Evolutionary conservation across 179 eudicot genomes (phyloP).

Genomic region (Camellia oleifera): DNA sequence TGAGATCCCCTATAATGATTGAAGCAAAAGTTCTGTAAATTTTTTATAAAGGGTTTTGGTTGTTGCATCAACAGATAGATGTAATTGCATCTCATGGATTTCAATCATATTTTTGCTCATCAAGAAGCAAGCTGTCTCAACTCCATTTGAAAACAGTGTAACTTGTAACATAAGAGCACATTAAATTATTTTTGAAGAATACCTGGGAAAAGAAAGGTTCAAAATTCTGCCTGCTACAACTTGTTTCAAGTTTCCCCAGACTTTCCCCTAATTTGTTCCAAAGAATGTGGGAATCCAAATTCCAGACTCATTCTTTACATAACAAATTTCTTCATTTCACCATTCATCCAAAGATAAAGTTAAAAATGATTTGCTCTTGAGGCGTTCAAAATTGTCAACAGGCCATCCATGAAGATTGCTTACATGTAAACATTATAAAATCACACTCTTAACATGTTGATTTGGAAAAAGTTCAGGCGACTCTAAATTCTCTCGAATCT

Average conservation of each 20-base stretch:
- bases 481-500: constrained; percentile 36
- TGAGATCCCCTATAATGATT: background rate
- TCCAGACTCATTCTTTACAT: background rate
- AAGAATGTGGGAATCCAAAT: background rate
- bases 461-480: constrained; percentile 36
- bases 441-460: constrained; percentile 3
- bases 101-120: background rate
- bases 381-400: background rate
- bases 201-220: background rate
- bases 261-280: background rate
- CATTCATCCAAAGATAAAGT: background rate
- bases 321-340: background rate
- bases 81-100: background rate
- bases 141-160: background rate
- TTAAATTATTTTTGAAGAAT: background rate
- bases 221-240: background rate
- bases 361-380: background rate
- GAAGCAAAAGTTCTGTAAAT: background rate
- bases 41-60: background rate
- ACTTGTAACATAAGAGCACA: background rate
- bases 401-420: background rate
- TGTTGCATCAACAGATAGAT: background rate
- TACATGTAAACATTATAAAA: background rate
- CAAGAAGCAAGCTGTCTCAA: too few species aligned
- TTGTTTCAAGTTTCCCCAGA: background rate